Base-by-base conservation (phyloP, 1,284 basidiomycete species). In the Puccinia novopanici region DNA sequence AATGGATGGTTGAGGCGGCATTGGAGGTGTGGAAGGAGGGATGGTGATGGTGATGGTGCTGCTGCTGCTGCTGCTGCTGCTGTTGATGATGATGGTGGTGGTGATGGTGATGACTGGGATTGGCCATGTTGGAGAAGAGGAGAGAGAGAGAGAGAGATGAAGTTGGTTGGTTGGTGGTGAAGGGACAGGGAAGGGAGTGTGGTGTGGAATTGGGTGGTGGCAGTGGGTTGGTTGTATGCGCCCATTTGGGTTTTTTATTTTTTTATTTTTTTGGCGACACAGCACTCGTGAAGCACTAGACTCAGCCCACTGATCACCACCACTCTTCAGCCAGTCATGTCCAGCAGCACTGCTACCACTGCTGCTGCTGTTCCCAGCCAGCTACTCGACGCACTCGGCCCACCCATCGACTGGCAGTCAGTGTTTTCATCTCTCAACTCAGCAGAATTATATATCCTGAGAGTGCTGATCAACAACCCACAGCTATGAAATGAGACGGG, bases 401-500 rank as follows among this genome's bases (percentile, higher is more conserved):
- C 74, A 48, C 19, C 59, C 13, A 30, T 54, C 45, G 74, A 76
- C 30, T 76, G 74, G 74, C 59, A 76, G 74, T 76, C 37, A 22
- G 57, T 45, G n/a, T 34, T 34, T 34, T 34, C 34, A 34, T 17
- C n/a, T 42, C 54, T 59, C 22, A 24, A 34, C 2, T 1, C 34
- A 34, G 1, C 34, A 34, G 34, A 34, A 45, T 45, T 15, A 45
- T 45, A 6, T 8, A 45, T 45, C 42, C 15, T n/a, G n/a, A 34
- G 34, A 34, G 34, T 34, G 4, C 34, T 34, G 4, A 34, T 34
- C 34, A 34, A 80, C 30, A 81, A 48, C 10, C 10, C 13, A 27
- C 30, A 95, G 93, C 85, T 97, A 97, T 84, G 94, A 97, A 86
- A 97, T 97, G 95, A 89, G 95, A 59, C 88, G 94, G 63, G 91